Percentiles rank a stretch among this genome's conserved stretches.
Evolutionary conservation across 1,284 basidiomycete genomes (phyloP).

Genomic region (Malassezia cuniculi): DNA sequence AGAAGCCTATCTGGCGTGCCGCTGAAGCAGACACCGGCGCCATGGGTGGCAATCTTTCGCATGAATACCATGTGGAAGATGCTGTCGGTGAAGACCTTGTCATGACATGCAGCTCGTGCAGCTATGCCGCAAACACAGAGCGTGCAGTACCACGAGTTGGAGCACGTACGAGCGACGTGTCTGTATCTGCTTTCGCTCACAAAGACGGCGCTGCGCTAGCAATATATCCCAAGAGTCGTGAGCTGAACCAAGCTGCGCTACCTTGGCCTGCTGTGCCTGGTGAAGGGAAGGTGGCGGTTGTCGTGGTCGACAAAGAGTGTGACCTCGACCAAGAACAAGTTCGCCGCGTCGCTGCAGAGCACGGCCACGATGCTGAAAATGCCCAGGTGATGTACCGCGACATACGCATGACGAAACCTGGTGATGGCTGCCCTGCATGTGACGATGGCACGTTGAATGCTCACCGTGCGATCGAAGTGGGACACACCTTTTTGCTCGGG

Average conservation of each 20-base stretch:
- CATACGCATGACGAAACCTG: conserved; percentile 15
- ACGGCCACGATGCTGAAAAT: no score
- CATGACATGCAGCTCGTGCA: conserved; percentile 38
- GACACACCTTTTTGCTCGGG: conserved; percentile 45
- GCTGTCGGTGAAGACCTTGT: conserved; percentile 45
- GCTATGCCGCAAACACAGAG: conserved; percentile 42
- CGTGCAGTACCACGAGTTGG: conserved; percentile 29
- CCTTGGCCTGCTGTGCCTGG: no score
- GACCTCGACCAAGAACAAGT: no score
- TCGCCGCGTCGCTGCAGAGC: no score
- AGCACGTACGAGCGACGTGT: conserved; percentile 14
- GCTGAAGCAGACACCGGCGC: conserved; percentile 46
- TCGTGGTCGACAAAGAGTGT: no score
- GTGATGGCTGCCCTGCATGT: conserved; percentile 32
- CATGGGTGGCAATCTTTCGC: conserved; percentile 44
- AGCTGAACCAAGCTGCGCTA: no score
- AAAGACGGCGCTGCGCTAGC: no score
- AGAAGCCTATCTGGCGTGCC: conserved; percentile 16
- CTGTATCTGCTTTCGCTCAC: conserved; percentile 8
- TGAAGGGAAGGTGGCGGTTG: no score
- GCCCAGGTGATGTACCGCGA: no score
- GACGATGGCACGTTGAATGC: conserved; percentile 14
- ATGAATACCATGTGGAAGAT: conserved; percentile 44
- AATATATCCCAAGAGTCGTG: no score
- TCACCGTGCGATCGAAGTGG: conserved; percentile 43